Conservation (phyloP, 2,329 filamentous ascomycete genomes). For the Fusarium sp. region DNA sequence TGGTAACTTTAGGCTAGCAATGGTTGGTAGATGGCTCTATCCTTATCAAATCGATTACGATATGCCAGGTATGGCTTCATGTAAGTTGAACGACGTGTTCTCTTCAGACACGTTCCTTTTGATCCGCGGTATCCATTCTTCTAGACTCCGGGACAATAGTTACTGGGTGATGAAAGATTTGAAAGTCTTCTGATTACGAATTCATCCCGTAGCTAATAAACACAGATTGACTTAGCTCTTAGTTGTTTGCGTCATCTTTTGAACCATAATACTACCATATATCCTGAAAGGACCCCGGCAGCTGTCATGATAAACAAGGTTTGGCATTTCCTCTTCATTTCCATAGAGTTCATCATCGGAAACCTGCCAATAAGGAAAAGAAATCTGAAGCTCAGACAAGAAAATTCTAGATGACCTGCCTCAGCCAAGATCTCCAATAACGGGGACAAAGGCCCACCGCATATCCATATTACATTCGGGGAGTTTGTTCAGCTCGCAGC, state of each 20-base stretch:
- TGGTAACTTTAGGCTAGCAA: too few species aligned
- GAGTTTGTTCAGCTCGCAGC: not conserved
- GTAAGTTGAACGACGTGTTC: too few species aligned
- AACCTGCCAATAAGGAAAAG: not conserved
- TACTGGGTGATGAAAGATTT: not conserved
- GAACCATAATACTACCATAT: not conserved
- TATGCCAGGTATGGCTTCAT: too few species aligned
- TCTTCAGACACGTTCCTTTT: too few species aligned
- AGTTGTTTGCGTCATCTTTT: not conserved
- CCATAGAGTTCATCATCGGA: not conserved
- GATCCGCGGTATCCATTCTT: too few species aligned
- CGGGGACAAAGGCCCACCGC: not conserved
- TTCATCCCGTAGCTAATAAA: too few species aligned
- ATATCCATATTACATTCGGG: not conserved
- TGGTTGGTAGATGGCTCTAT: too few species aligned
- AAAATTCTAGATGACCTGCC: not conserved
- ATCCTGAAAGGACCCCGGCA: too few species aligned
- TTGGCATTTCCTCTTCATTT: not conserved
- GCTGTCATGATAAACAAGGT: not conserved
- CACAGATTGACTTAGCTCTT: not conserved
- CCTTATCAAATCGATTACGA: too few species aligned
- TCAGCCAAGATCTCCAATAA: not conserved
- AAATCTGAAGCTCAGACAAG: not conserved
- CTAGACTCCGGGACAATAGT: accelerated
- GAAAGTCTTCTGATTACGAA: not conserved